Conservation (phyloP, 306 rosid genomes). For the Cicer bijugum region DNA sequence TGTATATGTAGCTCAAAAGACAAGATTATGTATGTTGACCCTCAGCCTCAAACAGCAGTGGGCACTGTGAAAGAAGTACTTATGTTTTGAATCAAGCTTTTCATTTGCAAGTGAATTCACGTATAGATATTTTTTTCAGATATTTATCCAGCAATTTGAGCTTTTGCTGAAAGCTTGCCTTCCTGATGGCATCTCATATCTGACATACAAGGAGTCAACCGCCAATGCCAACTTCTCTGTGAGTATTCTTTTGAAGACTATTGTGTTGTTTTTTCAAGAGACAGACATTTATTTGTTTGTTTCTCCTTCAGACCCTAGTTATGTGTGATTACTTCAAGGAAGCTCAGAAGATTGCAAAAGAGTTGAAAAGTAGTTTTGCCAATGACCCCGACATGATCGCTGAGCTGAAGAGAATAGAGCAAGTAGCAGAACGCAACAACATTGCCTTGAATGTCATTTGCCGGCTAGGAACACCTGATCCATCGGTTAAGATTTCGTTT, state of each 20-base stretch:
- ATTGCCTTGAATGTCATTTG: conserved; percentile 74
- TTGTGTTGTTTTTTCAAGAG: background rate
- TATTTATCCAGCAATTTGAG: conserved; percentile 92
- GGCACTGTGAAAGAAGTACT: background rate
- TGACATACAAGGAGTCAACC: conserved; percentile 66
- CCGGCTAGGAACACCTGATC: conserved; percentile 70
- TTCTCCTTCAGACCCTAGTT: conserved; percentile 61
- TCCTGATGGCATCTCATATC: conserved; percentile 72
- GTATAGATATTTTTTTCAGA: conserved; percentile 52
- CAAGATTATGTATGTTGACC: conserved; percentile 14
- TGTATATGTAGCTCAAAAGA: background rate
- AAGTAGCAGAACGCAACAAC: conserved; percentile 93
- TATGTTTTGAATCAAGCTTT: conserved; percentile 9
- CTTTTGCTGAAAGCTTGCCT: conserved; percentile 85
- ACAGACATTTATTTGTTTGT: conserved; percentile 17
- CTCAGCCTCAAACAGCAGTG: background rate
- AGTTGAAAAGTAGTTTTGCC: conserved; percentile 69
- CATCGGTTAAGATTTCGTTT: conserved; percentile 75
- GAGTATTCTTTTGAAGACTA: conserved; percentile 47
- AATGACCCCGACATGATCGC: conserved; percentile 74
- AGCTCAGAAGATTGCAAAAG: conserved; percentile 86
- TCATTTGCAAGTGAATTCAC: conserved; percentile 36
- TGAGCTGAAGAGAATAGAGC: conserved; percentile 80
- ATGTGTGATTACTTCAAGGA: conserved; percentile 85
- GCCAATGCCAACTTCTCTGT: conserved; percentile 63